Percentiles rank a stretch among this genome's conserved stretches.
Evolutionary conservation across 352 stramenopile species (phyloP).

Genomic region (Aphanomyces astaci): DNA sequence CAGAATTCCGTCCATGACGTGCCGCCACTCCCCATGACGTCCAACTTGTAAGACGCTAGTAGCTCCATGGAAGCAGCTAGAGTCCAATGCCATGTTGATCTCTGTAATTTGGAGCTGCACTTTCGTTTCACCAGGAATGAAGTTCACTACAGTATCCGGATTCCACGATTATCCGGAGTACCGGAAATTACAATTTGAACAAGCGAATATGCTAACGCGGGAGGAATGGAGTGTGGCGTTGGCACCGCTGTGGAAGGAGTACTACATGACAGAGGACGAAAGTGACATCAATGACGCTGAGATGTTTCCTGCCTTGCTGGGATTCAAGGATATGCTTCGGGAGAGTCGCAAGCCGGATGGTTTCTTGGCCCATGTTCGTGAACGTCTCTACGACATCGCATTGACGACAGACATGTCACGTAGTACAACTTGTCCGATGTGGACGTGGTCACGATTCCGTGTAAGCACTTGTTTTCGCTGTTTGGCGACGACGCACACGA

Average conservation of each 20-base stretch:
- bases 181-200: no score
- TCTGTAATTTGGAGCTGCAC: background rate
- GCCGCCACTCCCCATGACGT: slow-evolving; percentile 17
- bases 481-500: slow-evolving; percentile 22
- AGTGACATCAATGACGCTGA: slow-evolving; percentile 7
- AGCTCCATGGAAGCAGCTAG: no score
- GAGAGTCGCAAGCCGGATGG: slow-evolving; percentile 11
- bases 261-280: slow-evolving; percentile 18
- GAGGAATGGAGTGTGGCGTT: slow-evolving; percentile 20
- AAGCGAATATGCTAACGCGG: slow-evolving; percentile 12
- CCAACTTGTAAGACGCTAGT: slow-evolving; percentile 15
- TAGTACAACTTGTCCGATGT: slow-evolving; percentile 14
- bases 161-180: background rate
- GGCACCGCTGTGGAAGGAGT: slow-evolving; percentile 16
- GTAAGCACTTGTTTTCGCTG: slow-evolving; percentile 14
- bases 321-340: slow-evolving; percentile 10
- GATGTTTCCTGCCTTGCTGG: slow-evolving; percentile 8
- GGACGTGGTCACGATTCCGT: background rate
- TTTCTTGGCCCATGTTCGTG: slow-evolving; percentile 16
- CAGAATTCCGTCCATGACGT: slow-evolving; percentile 21
- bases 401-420: background rate
- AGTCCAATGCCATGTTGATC: no score
- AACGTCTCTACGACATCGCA: background rate
- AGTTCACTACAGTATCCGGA: background rate
- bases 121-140: background rate